A percentile compares a stretch with the other conserved stretches of the same genome.
Conservation (phyloP, 2,329 filamentous ascomycete genomes). For the Sclerotinia glacialis region DNA sequence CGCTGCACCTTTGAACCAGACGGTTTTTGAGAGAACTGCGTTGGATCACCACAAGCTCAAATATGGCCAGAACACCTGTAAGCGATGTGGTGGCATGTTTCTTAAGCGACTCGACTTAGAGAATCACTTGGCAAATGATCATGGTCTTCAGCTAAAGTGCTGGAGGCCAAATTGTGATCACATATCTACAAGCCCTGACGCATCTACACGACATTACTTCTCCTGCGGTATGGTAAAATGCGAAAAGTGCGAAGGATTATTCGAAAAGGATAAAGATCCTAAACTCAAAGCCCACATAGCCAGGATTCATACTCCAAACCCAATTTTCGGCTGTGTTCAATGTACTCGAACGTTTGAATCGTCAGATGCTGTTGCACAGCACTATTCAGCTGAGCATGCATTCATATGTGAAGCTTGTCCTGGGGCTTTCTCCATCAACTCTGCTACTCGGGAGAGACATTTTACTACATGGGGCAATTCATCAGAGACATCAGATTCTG, state of each 20-base stretch:
- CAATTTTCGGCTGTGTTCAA: neutral
- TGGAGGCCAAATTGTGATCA: neutral
- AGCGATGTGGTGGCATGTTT: neutral
- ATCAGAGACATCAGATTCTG: neutral
- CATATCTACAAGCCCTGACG: neutral
- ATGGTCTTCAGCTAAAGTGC: neutral
- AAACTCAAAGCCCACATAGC: neutral
- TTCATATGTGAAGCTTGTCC: slow-evolving; percentile 9
- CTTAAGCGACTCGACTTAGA: neutral
- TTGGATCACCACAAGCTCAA: neutral
- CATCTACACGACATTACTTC: neutral
- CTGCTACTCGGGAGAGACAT: slow-evolving; percentile 1
- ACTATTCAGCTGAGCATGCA: neutral
- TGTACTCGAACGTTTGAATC: neutral
- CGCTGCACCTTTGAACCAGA: neutral
- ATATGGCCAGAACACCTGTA: neutral
- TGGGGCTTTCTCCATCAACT: neutral
- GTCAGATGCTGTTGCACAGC: neutral
- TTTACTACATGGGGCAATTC: neutral
- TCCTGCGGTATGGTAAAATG: neutral
- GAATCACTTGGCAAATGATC: neutral
- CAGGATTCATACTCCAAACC: neutral
- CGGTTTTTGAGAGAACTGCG: neutral
- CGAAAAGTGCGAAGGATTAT: neutral
- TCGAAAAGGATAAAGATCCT: neutral